A percentile compares a stretch with the other conserved stretches of the same genome.
Evolutionary conservation across 768 basidiomycete genomes (phyloP).

Genomic region (Ephemerocybe angulata): DNA sequence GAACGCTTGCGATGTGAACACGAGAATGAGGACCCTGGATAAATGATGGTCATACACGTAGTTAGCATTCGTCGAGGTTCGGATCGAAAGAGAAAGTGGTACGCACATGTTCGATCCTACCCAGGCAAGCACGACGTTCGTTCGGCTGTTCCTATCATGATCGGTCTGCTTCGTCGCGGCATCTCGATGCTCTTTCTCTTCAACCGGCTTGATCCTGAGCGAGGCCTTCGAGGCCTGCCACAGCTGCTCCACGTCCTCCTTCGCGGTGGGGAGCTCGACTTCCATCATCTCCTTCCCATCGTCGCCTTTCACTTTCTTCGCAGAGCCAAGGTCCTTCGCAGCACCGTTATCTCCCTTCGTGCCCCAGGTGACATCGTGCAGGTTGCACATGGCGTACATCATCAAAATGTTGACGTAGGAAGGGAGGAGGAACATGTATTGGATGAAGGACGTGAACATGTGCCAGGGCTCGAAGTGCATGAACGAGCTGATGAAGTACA

Average conservation of each 20-base stretch:
- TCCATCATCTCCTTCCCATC: constrained; percentile 86
- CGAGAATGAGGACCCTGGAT: constrained; percentile 61
- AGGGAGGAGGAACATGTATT: constrained; percentile 90
- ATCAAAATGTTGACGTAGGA: constrained; percentile 78
- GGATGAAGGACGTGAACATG: constrained; percentile 89
- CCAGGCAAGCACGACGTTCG: constrained; percentile 82
- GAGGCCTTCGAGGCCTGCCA: constrained; percentile 76
- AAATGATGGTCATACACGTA: constrained; percentile 10
- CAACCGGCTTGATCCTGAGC: constrained; percentile 63
- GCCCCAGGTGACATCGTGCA: constrained; percentile 90
- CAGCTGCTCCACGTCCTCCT: constrained; percentile 84
- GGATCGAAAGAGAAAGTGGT: constrained; percentile 11
- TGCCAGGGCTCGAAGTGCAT: constrained; percentile 96
- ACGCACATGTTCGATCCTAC: constrained; percentile 81
- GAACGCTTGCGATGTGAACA: constrained; percentile 77
- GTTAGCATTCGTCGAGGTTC: no score
- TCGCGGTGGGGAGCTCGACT: constrained; percentile 75
- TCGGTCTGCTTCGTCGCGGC: constrained; percentile 88
- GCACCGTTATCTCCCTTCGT: constrained; percentile 91
- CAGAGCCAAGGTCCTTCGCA: constrained; percentile 83
- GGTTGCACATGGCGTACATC: constrained; percentile 94
- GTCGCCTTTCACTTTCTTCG: constrained; percentile 82
- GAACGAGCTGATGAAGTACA: constrained; percentile 83
- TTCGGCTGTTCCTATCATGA: constrained; percentile 78
- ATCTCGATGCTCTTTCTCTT: constrained; percentile 77